Evolutionary conservation across 495 filamentous ascomycete genomes (phyloP).

Genomic region (Evansstolkia leycettana): DNA sequence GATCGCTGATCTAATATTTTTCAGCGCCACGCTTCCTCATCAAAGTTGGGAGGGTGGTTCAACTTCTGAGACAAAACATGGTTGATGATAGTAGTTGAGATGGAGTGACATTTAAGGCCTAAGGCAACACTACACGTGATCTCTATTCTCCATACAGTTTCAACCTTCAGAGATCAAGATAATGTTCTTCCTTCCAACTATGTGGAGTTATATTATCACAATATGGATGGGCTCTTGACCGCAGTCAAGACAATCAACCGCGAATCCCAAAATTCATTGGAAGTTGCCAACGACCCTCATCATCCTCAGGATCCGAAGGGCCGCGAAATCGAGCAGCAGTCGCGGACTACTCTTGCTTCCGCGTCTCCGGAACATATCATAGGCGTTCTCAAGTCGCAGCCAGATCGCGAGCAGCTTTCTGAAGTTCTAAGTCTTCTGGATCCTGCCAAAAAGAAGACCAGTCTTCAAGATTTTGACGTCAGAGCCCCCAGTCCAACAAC

Average conservation of each 20-base stretch:
- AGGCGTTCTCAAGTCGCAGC: slow-evolving; percentile 49
- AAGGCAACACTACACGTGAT: slow-evolving; percentile 18
- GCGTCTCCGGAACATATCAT: slow-evolving; percentile 47
- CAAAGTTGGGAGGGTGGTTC: no score
- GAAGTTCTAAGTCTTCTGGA: slow-evolving; percentile 42
- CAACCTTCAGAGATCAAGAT: slow-evolving; percentile 5
- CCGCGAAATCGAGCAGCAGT: background rate
- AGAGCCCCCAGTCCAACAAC: slow-evolving; percentile 47
- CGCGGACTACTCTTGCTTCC: slow-evolving; percentile 6
- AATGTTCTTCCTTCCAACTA: slow-evolving; percentile 2
- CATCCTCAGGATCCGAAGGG: no score
- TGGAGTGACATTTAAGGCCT: background rate
- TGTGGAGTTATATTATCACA: background rate
- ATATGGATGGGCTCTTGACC: slow-evolving; percentile 32
- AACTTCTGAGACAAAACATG: background rate
- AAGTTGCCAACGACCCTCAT: slow-evolving; percentile 7
- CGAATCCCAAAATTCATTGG: slow-evolving; percentile 10
- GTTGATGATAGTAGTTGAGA: background rate
- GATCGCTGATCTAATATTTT: no score
- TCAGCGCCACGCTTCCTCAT: no score
- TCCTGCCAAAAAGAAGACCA: slow-evolving; percentile 17
- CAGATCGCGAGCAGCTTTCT: slow-evolving; percentile 45
- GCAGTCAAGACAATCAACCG: slow-evolving; percentile 26
- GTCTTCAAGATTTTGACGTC: slow-evolving; percentile 40
- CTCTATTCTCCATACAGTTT: slow-evolving; percentile 18